Percentiles rank a stretch among this genome's conserved stretches.
Conservation (phyloP, 768 basidiomycete species). For the Termitomyces sp. region DNA sequence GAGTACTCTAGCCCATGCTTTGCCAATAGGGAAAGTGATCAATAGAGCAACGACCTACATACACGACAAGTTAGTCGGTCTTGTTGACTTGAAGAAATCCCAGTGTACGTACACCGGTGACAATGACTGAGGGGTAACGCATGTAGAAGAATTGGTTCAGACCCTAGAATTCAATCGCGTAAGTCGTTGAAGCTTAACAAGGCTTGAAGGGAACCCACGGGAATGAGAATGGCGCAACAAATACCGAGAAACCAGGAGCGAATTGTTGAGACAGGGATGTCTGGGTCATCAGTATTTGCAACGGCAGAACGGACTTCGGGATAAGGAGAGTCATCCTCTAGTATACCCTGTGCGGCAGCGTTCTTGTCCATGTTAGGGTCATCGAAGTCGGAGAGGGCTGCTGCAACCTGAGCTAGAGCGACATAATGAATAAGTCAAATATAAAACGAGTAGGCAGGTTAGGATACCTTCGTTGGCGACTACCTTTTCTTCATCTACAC, state of each 20-base stretch:
- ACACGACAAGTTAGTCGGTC: neutral
- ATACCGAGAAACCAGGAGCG: constrained; percentile 73
- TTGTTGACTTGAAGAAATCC: too few relatives aligned
- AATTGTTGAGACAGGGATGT: constrained; percentile 55
- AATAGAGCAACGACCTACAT: constrained; percentile 60
- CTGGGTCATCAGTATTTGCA: constrained; percentile 64
- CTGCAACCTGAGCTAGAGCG: constrained; percentile 18
- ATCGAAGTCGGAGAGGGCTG: constrained; percentile 37
- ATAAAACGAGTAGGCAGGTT: neutral
- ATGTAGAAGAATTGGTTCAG: constrained; percentile 78
- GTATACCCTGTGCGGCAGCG: constrained; percentile 32
- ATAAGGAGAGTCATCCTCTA: constrained; percentile 65
- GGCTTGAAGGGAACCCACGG: constrained; percentile 24
- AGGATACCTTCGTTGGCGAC: constrained; percentile 9
- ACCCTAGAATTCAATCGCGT: constrained; percentile 25
- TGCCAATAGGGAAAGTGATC: constrained; percentile 60
- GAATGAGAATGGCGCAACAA: constrained; percentile 57
- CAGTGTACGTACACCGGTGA: constrained; percentile 37
- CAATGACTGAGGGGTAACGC: constrained; percentile 62
- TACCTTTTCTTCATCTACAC: constrained; percentile 5
- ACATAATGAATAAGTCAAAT: neutral
- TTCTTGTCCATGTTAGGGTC: constrained; percentile 51
- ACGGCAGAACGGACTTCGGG: constrained; percentile 70
- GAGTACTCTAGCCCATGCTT: constrained; percentile 48
- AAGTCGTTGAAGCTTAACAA: neutral